Conservation (phyloP, 306 rosid genomes). For the Glycine tomentella region DNA sequence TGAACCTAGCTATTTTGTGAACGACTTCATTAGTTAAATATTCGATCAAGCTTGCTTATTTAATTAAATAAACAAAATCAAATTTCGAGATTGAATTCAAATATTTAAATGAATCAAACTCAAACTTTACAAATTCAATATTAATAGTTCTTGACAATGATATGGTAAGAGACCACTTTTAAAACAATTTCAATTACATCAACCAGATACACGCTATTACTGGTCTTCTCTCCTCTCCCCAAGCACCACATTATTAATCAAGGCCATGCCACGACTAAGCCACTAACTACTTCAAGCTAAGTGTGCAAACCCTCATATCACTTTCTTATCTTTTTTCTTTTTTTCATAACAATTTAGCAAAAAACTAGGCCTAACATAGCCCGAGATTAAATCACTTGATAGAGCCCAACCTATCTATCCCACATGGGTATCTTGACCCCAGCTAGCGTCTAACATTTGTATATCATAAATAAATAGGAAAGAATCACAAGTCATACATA, state of each 20-base stretch:
- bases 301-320: background rate
- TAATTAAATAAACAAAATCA: no score
- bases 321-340: background rate
- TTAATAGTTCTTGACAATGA: background rate
- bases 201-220: background rate
- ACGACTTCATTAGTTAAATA: no score
- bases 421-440: background rate
- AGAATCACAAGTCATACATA: background rate
- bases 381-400: background rate
- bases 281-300: background rate
- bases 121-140: no score
- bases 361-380: background rate
- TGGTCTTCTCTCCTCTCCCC: background rate
- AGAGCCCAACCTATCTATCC: background rate
- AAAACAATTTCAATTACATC: background rate
- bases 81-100: no score
- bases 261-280: background rate
- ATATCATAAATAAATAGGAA: background rate
- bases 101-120: no score
- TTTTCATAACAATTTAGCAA: background rate
- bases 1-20: no score
- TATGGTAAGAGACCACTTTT: background rate
- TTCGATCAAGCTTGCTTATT: no score
- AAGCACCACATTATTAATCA: background rate
- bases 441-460: background rate